Evolutionary conservation across 2,329 filamentous ascomycete species (phyloP).

Genomic region (Lasiodiplodia hormozganensis): DNA sequence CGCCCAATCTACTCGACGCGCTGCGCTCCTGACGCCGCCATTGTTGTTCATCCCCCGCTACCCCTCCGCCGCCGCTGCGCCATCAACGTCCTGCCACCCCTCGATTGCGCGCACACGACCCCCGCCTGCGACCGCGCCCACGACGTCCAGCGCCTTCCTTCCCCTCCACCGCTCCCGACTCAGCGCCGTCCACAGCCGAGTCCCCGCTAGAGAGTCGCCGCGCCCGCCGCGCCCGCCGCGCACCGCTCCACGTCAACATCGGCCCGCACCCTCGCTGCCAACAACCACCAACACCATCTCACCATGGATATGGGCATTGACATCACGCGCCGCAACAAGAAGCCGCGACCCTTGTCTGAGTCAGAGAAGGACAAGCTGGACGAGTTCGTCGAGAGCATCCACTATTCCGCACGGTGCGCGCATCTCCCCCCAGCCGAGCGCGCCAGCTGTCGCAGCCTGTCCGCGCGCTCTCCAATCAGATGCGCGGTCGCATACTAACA

Average conservation of each 20-base stretch:
- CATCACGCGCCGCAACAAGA: constrained; percentile 82
- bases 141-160: background rate
- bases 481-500: constrained; percentile 28
- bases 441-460: constrained; percentile 18
- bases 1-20: constrained; percentile 21
- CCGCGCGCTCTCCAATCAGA: constrained; percentile 1
- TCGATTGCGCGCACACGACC: constrained; percentile 15
- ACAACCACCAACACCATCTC: constrained; percentile 12
- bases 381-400: constrained; percentile 90
- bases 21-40: constrained; percentile 10
- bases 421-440: background rate
- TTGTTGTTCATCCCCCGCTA: constrained; percentile 19
- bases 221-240: constrained; percentile 1
- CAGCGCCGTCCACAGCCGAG: constrained; percentile 2
- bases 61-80: constrained; percentile 17
- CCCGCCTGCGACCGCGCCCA: constrained; percentile 5
- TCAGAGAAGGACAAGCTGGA: constrained; percentile 83
- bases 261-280: constrained; percentile 14
- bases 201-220: constrained; percentile 17
- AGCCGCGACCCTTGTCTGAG: constrained; percentile 80
- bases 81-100: constrained; percentile 6
- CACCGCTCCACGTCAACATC: constrained; percentile 8
- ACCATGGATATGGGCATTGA: constrained; percentile 69
- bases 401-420: constrained; percentile 87
- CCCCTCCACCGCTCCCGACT: background rate